phyloP scores from a whole-genome alignment of 2,329 filamentous ascomycete species.

The Helotiales sp. region DNA sequence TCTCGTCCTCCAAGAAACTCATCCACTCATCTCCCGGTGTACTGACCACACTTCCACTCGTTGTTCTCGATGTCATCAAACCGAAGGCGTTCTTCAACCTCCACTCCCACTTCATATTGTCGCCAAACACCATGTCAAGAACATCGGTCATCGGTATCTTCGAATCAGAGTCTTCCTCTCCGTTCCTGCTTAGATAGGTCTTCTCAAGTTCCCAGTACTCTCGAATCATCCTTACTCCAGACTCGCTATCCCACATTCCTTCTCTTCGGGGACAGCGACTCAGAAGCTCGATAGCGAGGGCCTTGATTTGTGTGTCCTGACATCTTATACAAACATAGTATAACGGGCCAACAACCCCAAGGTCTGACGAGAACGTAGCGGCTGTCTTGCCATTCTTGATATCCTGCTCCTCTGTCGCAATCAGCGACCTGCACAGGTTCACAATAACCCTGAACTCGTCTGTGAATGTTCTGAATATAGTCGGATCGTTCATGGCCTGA shows the following conservation, averaged over 20 bases:
- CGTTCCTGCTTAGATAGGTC: constrained; percentile 18
- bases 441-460: constrained; percentile 33
- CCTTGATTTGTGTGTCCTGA: constrained; percentile 18
- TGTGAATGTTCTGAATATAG: constrained; percentile 24
- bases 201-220: constrained; percentile 38
- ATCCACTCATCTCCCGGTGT: constrained; percentile 2
- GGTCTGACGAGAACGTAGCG: constrained; percentile 39
- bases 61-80: neutral
- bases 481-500: constrained; percentile 27
- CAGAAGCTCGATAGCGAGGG: constrained; percentile 36
- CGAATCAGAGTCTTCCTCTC: neutral
- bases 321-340: constrained; percentile 38
- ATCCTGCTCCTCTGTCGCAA: constrained; percentile 37
- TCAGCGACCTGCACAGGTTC: constrained; percentile 36
- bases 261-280: constrained; percentile 36
- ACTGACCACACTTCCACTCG: neutral
- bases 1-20: constrained; percentile 10
- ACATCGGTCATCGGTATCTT: constrained; percentile 21
- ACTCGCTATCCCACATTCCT: constrained; percentile 42
- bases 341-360: constrained; percentile 40
- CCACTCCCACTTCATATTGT: constrained; percentile 37
- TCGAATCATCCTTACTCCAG: constrained; percentile 29
- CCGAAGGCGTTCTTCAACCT: constrained; percentile 26
- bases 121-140: constrained; percentile 31
- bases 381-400: constrained; percentile 31